Conservation (phyloP, 2,329 filamentous ascomycete species). For the Davidsoniella australis region DNA sequence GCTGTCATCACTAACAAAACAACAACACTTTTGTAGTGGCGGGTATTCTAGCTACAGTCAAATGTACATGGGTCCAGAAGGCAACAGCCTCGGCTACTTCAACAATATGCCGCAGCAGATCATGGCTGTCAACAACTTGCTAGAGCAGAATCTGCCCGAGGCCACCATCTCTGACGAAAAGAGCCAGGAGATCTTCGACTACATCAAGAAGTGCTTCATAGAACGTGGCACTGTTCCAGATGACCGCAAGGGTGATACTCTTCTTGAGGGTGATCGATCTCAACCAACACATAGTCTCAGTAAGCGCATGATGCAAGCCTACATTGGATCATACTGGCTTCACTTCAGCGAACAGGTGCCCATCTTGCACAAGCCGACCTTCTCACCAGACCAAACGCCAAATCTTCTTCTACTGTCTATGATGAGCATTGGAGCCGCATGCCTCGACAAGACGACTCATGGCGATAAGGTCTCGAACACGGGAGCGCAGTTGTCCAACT, state of each 20-base stretch:
- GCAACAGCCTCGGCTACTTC: conserved; percentile 34
- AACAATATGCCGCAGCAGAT: conserved; percentile 53
- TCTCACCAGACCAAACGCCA: conserved; percentile 71
- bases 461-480: conserved; percentile 55
- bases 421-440: conserved; percentile 83
- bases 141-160: conserved; percentile 66
- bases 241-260: conserved; percentile 6
- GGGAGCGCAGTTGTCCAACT: conserved; percentile 73
- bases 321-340: conserved; percentile 84
- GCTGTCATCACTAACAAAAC: not conserved
- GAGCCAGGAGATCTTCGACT: conserved; percentile 62
- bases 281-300: conserved; percentile 53
- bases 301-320: conserved; percentile 87
- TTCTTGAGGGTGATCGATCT: conserved; percentile 57
- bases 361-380: conserved; percentile 87
- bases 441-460: conserved; percentile 65
- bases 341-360: conserved; percentile 90
- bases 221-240: conserved; percentile 50
- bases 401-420: conserved; percentile 73
- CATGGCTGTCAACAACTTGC: conserved; percentile 75
- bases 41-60: conserved; percentile 12
- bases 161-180: conserved; percentile 75
- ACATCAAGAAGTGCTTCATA: conserved; percentile 66
- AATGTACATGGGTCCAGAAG: conserved; percentile 12
- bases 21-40: not conserved